Evolutionary conservation across 2,329 filamentous ascomycete genomes (phyloP), one percentile per base, ranked within the genome.

Genomic region (Cordyceps cateniannulata): DNA sequence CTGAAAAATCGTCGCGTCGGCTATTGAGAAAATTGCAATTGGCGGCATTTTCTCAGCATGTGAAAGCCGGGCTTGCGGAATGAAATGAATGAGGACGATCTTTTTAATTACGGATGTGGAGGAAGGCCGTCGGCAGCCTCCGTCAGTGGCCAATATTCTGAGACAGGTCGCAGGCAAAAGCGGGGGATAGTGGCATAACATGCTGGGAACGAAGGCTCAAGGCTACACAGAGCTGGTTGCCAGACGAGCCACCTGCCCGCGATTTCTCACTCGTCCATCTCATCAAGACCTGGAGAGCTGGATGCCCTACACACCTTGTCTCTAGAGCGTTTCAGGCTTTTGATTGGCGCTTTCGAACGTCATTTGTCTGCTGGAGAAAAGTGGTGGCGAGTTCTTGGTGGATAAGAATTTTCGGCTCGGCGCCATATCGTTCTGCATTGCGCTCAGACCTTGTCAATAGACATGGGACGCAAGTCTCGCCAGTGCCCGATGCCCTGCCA

Each of bases 271-370:
- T 22, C 7, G 14, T 49, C 49, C 29, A n/a, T 57, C 42, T 38
- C 29, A 56, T 7, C 6, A 42, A 5, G 14, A 27, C 22, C 5
- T 29, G 35, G 22, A 32, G 51, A 55, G 25, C 18, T 45, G 18
- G 25, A 55, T 24, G 18, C 52, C n/a, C 44, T 38, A 47, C 42
- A n/a, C 47, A 48, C n/a, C 42, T 47, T 47, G 20, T 20, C 42
- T 56, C 29, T 56, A 48, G 53, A 56, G 42, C 42, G 53, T 56
- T 56, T 56, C 42, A 56, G 45, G 18, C 24, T 48, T 47, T 48
- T 14, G 9, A 12, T 25, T 48, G 53, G 53, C 27, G 27, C 27
- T 5, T n/a, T 29, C 27, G 27, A 29, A 29, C 27, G 27, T 29
- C n/a, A n/a, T n/a, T n/a, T n/a, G 51, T 42, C 50, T 9, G 51